phyloP scores from a whole-genome alignment of 2,329 filamentous ascomycete species.

The Claviceps maximensis region DNA sequence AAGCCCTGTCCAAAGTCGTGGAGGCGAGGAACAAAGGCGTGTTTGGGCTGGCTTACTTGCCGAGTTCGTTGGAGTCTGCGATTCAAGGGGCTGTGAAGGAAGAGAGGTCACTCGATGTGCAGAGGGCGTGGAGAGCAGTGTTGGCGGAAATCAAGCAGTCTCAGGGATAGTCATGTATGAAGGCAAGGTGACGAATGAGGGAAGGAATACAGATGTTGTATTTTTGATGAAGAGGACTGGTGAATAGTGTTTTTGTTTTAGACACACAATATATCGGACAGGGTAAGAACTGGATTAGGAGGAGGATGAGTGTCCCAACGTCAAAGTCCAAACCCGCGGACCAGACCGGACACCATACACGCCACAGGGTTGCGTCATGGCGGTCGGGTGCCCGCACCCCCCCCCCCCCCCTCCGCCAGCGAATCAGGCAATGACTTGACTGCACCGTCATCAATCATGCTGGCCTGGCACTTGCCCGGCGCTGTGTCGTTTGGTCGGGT shows the following conservation, averaged over 20 bases:
- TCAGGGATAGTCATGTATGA: background rate
- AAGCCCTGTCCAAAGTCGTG: constrained; percentile 29
- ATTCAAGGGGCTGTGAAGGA: constrained; percentile 21
- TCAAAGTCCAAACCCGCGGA: too few relatives aligned
- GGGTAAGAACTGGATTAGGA: too few relatives aligned
- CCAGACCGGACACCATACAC: background rate
- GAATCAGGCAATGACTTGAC: background rate
- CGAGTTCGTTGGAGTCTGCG: constrained; percentile 19
- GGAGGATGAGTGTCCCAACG: too few relatives aligned
- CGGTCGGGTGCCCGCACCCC: constrained; percentile 16
- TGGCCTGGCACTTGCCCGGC: background rate
- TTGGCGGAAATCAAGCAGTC: constrained; percentile 15
- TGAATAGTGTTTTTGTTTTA: too few relatives aligned
- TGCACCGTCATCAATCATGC: background rate
- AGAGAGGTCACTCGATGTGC: constrained; percentile 33
- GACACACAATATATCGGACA: too few relatives aligned
- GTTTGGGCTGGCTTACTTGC: constrained; percentile 22
- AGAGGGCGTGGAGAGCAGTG: constrained; percentile 28
- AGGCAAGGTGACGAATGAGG: background rate
- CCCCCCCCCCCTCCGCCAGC: background rate
- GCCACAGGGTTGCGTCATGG: constrained; percentile 19
- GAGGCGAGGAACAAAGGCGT: constrained; percentile 29
- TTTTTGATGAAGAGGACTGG: too few relatives aligned
- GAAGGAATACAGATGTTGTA: too few relatives aligned
- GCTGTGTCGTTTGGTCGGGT: background rate